Percentiles rank a stretch among this genome's conserved stretches.
These are phyloP conservation scores for Colletotrichum sublineola DNA, from an alignment of 2,329 filamentous ascomycete species.

Conservation along the genomic window DNA sequence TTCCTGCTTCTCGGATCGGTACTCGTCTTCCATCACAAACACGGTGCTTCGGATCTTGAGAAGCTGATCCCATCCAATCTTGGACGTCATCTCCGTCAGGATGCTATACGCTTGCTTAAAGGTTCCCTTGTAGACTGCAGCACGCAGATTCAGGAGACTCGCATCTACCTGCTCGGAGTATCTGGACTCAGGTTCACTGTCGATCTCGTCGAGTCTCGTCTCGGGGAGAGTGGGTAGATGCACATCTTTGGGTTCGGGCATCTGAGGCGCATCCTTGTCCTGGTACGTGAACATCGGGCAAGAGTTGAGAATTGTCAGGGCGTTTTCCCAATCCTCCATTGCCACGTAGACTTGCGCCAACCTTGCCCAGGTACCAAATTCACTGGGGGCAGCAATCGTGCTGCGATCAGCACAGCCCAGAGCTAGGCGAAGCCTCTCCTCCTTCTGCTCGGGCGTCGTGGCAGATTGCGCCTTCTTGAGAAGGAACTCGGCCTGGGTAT, in stretches of 20 bases:
- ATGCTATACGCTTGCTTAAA: conserved; percentile 96
- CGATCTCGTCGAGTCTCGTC: conserved; percentile 94
- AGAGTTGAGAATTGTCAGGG: conserved; percentile 94
- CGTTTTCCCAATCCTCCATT: conserved; percentile 96
- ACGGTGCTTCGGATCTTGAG: conserved; percentile 95
- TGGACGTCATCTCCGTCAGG: conserved; percentile 93
- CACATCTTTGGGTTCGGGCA: conserved; percentile 93
- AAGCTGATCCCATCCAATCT: conserved; percentile 98
- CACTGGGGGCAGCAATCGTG: conserved; percentile 94
- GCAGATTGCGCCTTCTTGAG: conserved; percentile 81
- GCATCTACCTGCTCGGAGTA: conserved; percentile 90
- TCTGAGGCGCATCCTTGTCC: conserved; percentile 94
- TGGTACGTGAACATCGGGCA: conserved; percentile 99
- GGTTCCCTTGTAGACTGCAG: conserved; percentile 91
- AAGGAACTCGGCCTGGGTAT: conserved; percentile 93
- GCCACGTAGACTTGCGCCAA: conserved; percentile 94
- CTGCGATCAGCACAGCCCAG: conserved; percentile 94
- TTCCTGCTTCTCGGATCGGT: conserved; percentile 87
- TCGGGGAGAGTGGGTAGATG: conserved; percentile 89
- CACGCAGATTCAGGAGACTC: conserved; percentile 86
- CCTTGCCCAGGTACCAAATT: conserved; percentile 97
- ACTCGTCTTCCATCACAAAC: conserved; percentile 99
- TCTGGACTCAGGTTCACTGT: conserved; percentile 86
- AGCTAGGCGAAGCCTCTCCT: conserved; percentile 84
- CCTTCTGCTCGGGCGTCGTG: conserved; percentile 66